Evolutionary conservation across 805 yeast genomes (phyloP).

Genomic region (Ogataea methylovora): DNA sequence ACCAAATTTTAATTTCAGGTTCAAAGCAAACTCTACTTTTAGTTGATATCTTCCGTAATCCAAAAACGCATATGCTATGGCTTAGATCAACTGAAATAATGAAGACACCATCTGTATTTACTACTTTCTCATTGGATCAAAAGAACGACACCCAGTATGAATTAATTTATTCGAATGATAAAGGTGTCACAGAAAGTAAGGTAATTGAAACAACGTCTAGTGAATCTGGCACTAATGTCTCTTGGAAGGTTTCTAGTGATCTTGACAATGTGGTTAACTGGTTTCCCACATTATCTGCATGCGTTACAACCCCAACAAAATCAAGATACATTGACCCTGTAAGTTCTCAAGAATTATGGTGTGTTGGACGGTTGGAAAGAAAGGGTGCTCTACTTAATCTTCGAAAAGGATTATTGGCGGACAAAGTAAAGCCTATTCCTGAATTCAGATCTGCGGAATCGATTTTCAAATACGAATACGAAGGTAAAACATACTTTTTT

Average conservation of each 20-base stretch:
- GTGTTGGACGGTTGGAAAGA: constrained; percentile 16
- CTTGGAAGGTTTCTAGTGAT: constrained; percentile 10
- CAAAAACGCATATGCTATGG: constrained; percentile 9
- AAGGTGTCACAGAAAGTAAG: constrained; percentile 14
- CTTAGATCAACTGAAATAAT: constrained; percentile 14
- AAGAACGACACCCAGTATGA: constrained; percentile 3
- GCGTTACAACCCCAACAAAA: constrained; percentile 9
- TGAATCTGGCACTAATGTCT: background rate
- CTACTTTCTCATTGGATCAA: constrained; percentile 18
- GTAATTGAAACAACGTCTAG: background rate
- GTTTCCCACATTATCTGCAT: constrained; percentile 21
- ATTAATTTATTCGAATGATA: constrained; percentile 16
- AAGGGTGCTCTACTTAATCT: constrained; percentile 19
- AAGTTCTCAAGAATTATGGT: constrained; percentile 23
- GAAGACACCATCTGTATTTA: constrained; percentile 12
- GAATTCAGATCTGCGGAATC: constrained; percentile 8
- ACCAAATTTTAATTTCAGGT: constrained; percentile 22
- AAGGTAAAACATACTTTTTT: constrained; percentile 6
- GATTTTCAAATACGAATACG: constrained; percentile 8
- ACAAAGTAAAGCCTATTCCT: constrained; percentile 9
- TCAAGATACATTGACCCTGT: constrained; percentile 11
- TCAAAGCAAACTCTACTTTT: constrained; percentile 14
- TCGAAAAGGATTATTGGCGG: constrained; percentile 16
- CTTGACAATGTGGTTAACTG: constrained; percentile 15
- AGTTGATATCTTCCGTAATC: constrained; percentile 17